Conservation (phyloP, 164 flowering plant genomes). For the Santalum album region DNA sequence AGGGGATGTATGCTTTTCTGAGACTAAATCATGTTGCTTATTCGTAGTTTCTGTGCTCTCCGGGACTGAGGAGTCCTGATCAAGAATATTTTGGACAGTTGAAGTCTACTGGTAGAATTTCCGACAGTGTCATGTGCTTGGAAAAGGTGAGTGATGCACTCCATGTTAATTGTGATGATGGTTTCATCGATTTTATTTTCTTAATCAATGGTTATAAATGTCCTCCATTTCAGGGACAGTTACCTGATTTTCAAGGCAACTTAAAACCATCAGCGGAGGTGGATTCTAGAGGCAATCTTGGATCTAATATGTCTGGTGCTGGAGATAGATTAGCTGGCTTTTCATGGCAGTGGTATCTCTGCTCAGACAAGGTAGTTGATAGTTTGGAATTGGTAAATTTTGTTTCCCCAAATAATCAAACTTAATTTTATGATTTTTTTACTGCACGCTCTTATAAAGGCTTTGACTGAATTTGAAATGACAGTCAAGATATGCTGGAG, state of each 20-base stretch:
- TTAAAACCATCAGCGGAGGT: constrained; percentile 15
- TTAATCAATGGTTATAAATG: not conserved
- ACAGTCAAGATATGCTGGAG: constrained; percentile 13
- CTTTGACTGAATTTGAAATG: not conserved
- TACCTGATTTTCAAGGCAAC: constrained; percentile 12
- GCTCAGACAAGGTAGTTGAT: constrained; percentile 20
- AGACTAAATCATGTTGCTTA: not conserved
- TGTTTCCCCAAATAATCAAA: no score
- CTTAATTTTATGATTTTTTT: not conserved
- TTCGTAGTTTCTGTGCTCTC: constrained; percentile 5
- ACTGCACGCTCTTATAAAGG: not conserved
- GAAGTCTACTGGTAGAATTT: constrained; percentile 9
- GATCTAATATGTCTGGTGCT: constrained; percentile 10
- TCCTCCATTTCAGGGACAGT: constrained; percentile 13
- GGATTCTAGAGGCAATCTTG: constrained; percentile 9
- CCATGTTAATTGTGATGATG: not conserved
- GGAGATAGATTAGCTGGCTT: constrained; percentile 10
- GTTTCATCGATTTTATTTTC: not conserved
- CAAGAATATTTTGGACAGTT: constrained; percentile 13
- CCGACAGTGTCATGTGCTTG: constrained; percentile 6
- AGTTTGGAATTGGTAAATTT: not conserved
- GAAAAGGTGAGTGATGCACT: constrained; percentile 11
- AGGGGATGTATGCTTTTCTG: no score
- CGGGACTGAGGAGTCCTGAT: constrained; percentile 5
- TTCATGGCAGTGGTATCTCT: constrained; percentile 8